Evolutionary conservation across 331 rosid species (phyloP).

Genomic region (Malus hybrid): DNA sequence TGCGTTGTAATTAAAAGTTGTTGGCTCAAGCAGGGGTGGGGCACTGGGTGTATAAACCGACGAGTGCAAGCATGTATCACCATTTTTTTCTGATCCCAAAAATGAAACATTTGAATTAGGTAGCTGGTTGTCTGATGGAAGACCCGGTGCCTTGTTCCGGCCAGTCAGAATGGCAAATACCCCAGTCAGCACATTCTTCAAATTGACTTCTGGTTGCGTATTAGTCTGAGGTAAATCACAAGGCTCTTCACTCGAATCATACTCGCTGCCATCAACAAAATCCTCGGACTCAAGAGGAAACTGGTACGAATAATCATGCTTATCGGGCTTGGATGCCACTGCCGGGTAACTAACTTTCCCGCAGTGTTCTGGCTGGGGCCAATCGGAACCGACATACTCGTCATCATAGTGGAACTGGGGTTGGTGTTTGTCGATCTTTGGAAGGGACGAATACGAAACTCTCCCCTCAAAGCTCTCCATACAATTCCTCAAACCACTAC

Average conservation of each 20-base stretch:
- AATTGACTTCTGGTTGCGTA: slow-evolving; percentile 67
- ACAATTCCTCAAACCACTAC: slow-evolving; percentile 16
- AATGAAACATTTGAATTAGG: slow-evolving; percentile 61
- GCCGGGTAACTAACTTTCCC: slow-evolving; percentile 14
- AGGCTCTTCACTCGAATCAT: slow-evolving; percentile 57
- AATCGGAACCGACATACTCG: slow-evolving; percentile 28
- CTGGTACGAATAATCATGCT: slow-evolving; percentile 27
- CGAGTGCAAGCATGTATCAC: slow-evolving; percentile 52
- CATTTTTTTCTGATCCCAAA: slow-evolving; percentile 62
- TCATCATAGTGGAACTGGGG: slow-evolving; percentile 23
- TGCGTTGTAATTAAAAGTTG: slow-evolving; percentile 43
- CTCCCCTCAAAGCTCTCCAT: slow-evolving; percentile 53
- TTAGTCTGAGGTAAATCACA: slow-evolving; percentile 8
- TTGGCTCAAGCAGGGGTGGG: slow-evolving; percentile 71
- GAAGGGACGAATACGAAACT: slow-evolving; percentile 57
- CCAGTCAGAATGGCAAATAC: slow-evolving; percentile 74
- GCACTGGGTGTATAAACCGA: slow-evolving; percentile 91
- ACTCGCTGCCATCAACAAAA: slow-evolving; percentile 44
- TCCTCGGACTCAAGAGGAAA: slow-evolving; percentile 43
- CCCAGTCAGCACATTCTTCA: slow-evolving; percentile 83
- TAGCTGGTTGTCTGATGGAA: slow-evolving; percentile 15
- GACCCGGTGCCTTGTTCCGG: slow-evolving; percentile 23
- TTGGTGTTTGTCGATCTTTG: slow-evolving; percentile 48
- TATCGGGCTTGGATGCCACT: slow-evolving; percentile 18
- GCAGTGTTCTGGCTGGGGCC: slow-evolving; percentile 44